These are phyloP conservation scores for Leccinum griseonigrum DNA, from an alignment of 1,284 basidiomycete genomes.

Conservation along the genomic window DNA sequence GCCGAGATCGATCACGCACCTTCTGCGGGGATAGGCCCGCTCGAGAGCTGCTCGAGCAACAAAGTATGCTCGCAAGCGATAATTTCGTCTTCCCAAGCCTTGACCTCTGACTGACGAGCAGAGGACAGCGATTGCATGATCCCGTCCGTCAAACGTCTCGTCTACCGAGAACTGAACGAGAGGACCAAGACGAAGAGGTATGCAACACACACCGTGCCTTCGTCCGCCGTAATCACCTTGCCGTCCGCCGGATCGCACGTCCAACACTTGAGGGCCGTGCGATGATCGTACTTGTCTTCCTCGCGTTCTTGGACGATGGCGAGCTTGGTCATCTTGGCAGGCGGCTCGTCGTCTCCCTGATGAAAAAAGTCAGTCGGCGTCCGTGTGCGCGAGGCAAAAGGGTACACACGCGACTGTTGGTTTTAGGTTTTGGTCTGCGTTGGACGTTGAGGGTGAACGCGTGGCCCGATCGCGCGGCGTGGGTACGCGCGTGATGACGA, in stretches of 20 bases:
- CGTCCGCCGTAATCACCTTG: conserved; percentile 38
- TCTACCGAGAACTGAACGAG: conserved; percentile 32
- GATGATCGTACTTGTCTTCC: conserved; percentile 83
- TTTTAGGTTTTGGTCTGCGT: conserved; percentile 68
- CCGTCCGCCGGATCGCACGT: conserved; percentile 59
- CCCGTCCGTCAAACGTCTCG: conserved; percentile 60
- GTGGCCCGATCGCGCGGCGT: conserved; percentile 74
- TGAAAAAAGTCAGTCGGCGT: background rate
- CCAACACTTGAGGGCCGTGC: conserved; percentile 75
- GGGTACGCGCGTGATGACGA: conserved; percentile 70
- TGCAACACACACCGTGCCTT: conserved; percentile 7
- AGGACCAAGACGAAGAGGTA: fast-evolving
- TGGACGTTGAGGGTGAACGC: conserved; percentile 80
- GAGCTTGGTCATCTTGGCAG: conserved; percentile 84
- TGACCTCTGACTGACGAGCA: conserved; percentile 89
- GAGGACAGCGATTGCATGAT: conserved; percentile 86
- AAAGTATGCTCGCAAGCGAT: conserved; percentile 85
- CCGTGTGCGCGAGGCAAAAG: background rate
- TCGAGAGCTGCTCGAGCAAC: conserved; percentile 66
- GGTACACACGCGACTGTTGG: conserved; percentile 60
- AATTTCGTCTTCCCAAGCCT: conserved; percentile 98
- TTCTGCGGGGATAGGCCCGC: conserved; percentile 51
- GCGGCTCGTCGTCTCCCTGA: conserved; percentile 70
- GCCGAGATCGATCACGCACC: conserved; percentile 31
- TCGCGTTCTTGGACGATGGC: conserved; percentile 85